Evolutionary conservation across 805 yeast species (phyloP).

Genomic region (Teunomyces stri): DNA sequence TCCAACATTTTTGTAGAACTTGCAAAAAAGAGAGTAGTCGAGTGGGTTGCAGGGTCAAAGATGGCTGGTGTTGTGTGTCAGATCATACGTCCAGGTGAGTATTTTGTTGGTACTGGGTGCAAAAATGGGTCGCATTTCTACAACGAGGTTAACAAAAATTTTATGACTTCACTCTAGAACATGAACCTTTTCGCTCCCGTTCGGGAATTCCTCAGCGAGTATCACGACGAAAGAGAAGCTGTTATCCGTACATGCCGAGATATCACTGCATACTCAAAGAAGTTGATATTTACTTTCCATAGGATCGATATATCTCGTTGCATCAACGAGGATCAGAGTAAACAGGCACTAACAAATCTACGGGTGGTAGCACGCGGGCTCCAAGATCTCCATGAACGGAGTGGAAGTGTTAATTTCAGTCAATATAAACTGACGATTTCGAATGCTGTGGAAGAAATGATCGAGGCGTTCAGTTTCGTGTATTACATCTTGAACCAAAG

Average conservation of each 20-base stretch:
- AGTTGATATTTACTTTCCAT: slow-evolving; percentile 26
- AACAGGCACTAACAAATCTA: slow-evolving; percentile 15
- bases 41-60: too few relatives aligned
- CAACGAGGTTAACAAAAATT: background rate
- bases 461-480: slow-evolving; percentile 25
- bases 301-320: slow-evolving; percentile 10
- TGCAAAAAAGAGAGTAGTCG: background rate
- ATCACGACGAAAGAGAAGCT: slow-evolving; percentile 32
- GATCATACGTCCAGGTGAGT: too few relatives aligned
- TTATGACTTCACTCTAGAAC: background rate
- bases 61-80: too few relatives aligned
- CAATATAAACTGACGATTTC: slow-evolving; percentile 19
- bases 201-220: slow-evolving; percentile 14
- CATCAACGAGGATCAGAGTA: background rate
- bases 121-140: background rate
- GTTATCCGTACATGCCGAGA: slow-evolving; percentile 36
- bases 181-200: slow-evolving; percentile 19
- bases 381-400: background rate
- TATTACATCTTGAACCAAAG: slow-evolving; percentile 13
- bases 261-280: slow-evolving; percentile 37
- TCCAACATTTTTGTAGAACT: background rate
- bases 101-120: background rate
- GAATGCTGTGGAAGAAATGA: slow-evolving; percentile 25
- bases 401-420: slow-evolving; percentile 11
- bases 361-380: slow-evolving; percentile 7